These are phyloP conservation scores for Penicillium freii DNA, from an alignment of 2,329 filamentous ascomycete species.

Conservation along the genomic window DNA sequence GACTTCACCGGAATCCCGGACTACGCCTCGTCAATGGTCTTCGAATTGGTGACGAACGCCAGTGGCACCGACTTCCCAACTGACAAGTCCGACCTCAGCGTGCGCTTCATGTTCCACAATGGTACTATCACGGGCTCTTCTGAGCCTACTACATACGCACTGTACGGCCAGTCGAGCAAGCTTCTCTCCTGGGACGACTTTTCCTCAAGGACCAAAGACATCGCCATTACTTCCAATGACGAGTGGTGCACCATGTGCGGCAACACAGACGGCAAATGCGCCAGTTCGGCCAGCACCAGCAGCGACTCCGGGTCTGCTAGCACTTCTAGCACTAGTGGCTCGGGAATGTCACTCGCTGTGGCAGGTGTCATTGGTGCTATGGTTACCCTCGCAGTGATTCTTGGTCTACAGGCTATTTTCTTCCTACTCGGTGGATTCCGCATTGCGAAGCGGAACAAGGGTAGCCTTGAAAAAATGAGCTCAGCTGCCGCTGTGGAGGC, in stretches of 20 bases:
- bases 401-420: conserved; percentile 55
- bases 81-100: conserved; percentile 50
- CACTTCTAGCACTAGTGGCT: conserved; percentile 18
- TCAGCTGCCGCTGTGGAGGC: conserved; percentile 11
- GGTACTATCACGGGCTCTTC: conserved; percentile 51
- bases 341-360: conserved; percentile 63
- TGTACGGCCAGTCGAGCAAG: conserved; percentile 57
- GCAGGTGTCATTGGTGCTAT: conserved; percentile 77
- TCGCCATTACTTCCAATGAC: conserved; percentile 63
- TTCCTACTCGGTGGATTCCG: conserved; percentile 58
- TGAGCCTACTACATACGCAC: conserved; percentile 55
- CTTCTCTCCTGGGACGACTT: conserved; percentile 70
- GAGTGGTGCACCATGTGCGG: conserved; percentile 76
- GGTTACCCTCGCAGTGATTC: conserved; percentile 64
- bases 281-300: conserved; percentile 32
- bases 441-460: conserved; percentile 54
- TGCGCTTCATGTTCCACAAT: conserved; percentile 64
- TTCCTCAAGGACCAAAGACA: conserved; percentile 58
- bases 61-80: conserved; percentile 43
- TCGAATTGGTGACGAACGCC: conserved; percentile 65
- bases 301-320: conserved; percentile 27
- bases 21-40: conserved; percentile 78
- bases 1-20: conserved; percentile 77
- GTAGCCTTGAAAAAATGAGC: conserved; percentile 9
- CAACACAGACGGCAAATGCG: conserved; percentile 67